A percentile compares a stretch with the other conserved stretches of the same genome.
Evolutionary conservation across 2,329 filamentous ascomycete genomes (phyloP).

Genomic region (Penicillium sp.): DNA sequence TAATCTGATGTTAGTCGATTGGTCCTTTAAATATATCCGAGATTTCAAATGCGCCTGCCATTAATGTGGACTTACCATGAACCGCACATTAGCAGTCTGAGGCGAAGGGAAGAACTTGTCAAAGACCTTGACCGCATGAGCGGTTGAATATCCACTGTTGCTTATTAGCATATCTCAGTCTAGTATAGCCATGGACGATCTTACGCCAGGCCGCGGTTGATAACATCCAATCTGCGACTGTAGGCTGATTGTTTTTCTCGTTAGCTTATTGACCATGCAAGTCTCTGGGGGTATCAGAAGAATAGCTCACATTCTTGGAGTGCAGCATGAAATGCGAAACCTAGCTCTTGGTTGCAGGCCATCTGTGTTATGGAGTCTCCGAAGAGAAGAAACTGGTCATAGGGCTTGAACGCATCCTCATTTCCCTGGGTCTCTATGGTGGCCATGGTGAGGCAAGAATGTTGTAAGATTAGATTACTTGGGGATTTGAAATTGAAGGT

Average conservation of each 20-base stretch:
- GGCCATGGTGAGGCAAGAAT: background rate
- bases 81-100: slow-evolving; percentile 47
- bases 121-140: slow-evolving; percentile 68
- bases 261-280: slow-evolving; percentile 9
- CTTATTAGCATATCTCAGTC: background rate
- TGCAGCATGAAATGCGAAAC: slow-evolving; percentile 71
- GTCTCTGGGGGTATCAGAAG: background rate
- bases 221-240: slow-evolving; percentile 73
- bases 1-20: slow-evolving; percentile 34
- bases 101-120: slow-evolving; percentile 69
- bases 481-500: background rate
- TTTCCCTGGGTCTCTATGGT: background rate
- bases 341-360: slow-evolving; percentile 58
- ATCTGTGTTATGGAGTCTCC: slow-evolving; percentile 85
- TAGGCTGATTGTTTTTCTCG: slow-evolving; percentile 56
- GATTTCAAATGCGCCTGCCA: background rate
- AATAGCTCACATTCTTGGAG: slow-evolving; percentile 63
- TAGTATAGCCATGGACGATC: slow-evolving; percentile 8
- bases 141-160: slow-evolving; percentile 73
- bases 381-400: slow-evolving; percentile 77
- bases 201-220: slow-evolving; percentile 79
- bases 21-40: background rate
- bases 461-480: background rate
- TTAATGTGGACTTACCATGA: slow-evolving; percentile 39
- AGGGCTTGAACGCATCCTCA: slow-evolving; percentile 40